Evolutionary conservation across 1,284 basidiomycete species (phyloP), one percentile per base, ranked within the genome.

Genomic region (Afroboletus lepidellus): DNA sequence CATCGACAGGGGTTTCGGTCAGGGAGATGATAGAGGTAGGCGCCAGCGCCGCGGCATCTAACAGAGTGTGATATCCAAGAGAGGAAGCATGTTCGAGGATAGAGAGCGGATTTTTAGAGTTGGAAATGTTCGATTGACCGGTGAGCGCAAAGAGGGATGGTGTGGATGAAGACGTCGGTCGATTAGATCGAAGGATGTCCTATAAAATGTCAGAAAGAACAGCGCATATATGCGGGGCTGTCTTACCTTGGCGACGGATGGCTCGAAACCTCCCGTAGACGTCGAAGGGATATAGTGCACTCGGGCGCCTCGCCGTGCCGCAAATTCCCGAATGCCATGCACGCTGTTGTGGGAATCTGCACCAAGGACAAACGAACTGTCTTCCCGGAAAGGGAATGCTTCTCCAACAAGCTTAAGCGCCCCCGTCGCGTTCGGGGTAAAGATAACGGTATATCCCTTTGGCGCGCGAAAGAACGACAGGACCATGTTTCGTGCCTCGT

Each of bases 331-430:
- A 48, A 93, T 85, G 8, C 91, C 91, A 58, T 92, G 86, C 13
- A 93, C 83, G 59, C 88, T 91, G 62, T 92, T 93, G 66, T 92
- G 90, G 12, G 87, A 84, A 66, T 92, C 88, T 12, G 77, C 76
- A 15, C 84, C 78, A 44, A 92, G 79, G 42, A 90, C 76, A 61
- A 83, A 85, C 34, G 66, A 69, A 43, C 82, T 80, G 11, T 72
- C 76, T 38, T 72, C 68, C 29, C 70, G 68, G 63, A 91, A 93
- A 0, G 85, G 85, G 63, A 84, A 93, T 0, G 87, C 77, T 66
- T 93, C 90, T 34, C 87, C 91, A 32, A 93, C 78, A 46, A 92
- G 77, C 63, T 91, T 92, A 57, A 93, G 74, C 0, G 87, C 87
- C 8, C 77, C 86, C 3, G 86, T 87, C 8, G 90, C 86, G 60